Evolutionary conservation across 257 asterid species (phyloP).

Genomic region (Ilex asprella): DNA sequence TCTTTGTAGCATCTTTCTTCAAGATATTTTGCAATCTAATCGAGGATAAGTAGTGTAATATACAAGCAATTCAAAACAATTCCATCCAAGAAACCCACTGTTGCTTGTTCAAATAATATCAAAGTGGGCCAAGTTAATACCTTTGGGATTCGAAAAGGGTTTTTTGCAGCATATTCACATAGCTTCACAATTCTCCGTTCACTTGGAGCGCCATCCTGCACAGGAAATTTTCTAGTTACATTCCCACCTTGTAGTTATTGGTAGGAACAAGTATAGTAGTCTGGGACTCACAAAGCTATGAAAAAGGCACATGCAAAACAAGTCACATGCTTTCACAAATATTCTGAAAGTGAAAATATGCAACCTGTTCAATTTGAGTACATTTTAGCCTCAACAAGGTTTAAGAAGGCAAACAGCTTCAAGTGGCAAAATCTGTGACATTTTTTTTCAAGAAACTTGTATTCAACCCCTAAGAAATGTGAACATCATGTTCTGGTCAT

Average conservation of each 20-base stretch:
- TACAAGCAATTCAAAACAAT: slow-evolving; percentile 11
- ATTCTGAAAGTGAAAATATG: too few species aligned
- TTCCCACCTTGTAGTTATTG: neutral
- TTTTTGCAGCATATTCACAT: slow-evolving; percentile 93
- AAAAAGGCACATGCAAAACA: neutral
- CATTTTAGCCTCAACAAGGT: too few species aligned
- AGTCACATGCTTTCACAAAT: too few species aligned
- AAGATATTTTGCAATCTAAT: slow-evolving; percentile 78
- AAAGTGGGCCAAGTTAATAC: slow-evolving; percentile 22
- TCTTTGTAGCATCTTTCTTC: slow-evolving; percentile 95
- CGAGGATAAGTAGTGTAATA: neutral
- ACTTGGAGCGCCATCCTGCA: slow-evolving; percentile 67
- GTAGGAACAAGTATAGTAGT: neutral
- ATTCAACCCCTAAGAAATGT: too few species aligned
- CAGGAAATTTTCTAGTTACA: slow-evolving; percentile 5
- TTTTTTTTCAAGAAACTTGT: too few species aligned
- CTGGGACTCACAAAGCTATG: neutral
- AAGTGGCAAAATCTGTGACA: too few species aligned
- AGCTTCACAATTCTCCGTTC: slow-evolving; percentile 79
- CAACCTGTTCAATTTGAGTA: too few species aligned
- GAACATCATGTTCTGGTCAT: too few species aligned
- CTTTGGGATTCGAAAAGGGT: slow-evolving; percentile 88
- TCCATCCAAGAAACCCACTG: slow-evolving; percentile 1
- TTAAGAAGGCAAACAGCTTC: too few species aligned
- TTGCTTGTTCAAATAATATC: neutral